A percentile compares a stretch with the other conserved stretches of the same genome.
Conservation (phyloP, 1,139 yeast species). For the Neolecta irregularis region DNA sequence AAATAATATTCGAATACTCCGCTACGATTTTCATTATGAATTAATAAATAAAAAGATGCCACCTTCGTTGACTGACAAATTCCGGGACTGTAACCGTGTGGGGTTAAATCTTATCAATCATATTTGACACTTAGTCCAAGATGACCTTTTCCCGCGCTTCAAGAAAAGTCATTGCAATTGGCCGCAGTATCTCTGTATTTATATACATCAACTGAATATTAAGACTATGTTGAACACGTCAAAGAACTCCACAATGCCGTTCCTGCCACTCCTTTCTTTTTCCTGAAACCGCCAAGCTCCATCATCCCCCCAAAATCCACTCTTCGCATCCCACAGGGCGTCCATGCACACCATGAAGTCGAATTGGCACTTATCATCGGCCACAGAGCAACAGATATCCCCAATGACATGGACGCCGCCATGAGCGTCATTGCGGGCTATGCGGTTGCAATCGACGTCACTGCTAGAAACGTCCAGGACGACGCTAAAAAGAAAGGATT, state of each 20-base stretch:
- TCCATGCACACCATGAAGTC: conserved; percentile 75
- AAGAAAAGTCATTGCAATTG: no score
- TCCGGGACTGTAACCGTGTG: no score
- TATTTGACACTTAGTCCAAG: no score
- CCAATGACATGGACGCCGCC: conserved; percentile 35
- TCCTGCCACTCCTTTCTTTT: conserved; percentile 74
- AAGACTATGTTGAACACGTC: conserved; percentile 60
- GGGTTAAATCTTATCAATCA: no score
- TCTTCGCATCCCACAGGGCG: conserved; percentile 68
- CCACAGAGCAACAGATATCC: conserved; percentile 45
- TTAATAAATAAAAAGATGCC: no score
- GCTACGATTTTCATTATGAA: no score
- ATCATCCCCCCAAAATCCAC: conserved; percentile 51
- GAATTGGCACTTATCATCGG: conserved; percentile 73
- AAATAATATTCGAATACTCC: no score
- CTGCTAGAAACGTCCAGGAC: conserved; percentile 90
- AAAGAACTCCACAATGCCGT: conserved; percentile 67
- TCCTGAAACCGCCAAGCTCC: conserved; percentile 54
- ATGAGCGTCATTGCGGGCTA: conserved; percentile 68
- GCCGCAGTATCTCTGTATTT: no score
- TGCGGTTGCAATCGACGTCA: conserved; percentile 78
- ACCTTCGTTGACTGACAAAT: no score
- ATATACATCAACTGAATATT: neutral
- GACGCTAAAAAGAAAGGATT: conserved; percentile 88
- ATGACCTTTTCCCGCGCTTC: no score